Evolutionary conservation across 805 yeast species (phyloP), one percentile per base, ranked within the genome.

Genomic region (Zygosaccharomyces bisporus): DNA sequence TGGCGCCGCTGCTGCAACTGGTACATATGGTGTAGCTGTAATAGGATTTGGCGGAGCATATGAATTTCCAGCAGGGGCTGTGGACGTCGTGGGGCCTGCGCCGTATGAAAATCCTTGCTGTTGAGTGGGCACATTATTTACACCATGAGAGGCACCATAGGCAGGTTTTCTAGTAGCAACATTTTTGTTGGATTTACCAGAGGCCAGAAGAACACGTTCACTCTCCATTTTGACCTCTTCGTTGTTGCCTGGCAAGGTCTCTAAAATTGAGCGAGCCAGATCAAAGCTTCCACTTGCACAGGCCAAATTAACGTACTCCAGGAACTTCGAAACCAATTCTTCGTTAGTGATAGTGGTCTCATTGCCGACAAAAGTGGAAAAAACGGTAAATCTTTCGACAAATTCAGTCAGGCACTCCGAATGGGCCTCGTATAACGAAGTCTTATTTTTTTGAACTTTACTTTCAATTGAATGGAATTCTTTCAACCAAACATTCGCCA

Each of bases 271-370:
- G 46, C 72, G 75, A 1, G 98, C 97, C 53, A 91, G 70, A 7
- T 83, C 95, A 55, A 87, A 81, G 51, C 86, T 80, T 20, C 97
- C 98, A 58, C 75, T 80, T 20, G 88, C 80, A 3, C 95, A 83
- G 45, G 89, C 80, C 47, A 84, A 70, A 52, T 79, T 81, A 36
- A 95, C 81, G 64, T 85, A 93, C 65, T 93, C 98, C 52, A 87
- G 72, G 49, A 86, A 79, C 2, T 83, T 81, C 30, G 69, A 47
- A 41, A 71, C 58, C 25, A 72, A 52, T 50, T 61, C 52, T 51
- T 68, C 64, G 39, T 61, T 65, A 2, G 56, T 51, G 20, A 63
- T 56, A 24, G 46, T 51, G 5, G 54, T 33, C 6, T 52, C 48
- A 20, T 45, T 48, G 33, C 58, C 59, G 19, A 54, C 45, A 40